Base-by-base conservation (phyloP, 495 filamentous ascomycete species). In the Penicillium coprophilum region DNA sequence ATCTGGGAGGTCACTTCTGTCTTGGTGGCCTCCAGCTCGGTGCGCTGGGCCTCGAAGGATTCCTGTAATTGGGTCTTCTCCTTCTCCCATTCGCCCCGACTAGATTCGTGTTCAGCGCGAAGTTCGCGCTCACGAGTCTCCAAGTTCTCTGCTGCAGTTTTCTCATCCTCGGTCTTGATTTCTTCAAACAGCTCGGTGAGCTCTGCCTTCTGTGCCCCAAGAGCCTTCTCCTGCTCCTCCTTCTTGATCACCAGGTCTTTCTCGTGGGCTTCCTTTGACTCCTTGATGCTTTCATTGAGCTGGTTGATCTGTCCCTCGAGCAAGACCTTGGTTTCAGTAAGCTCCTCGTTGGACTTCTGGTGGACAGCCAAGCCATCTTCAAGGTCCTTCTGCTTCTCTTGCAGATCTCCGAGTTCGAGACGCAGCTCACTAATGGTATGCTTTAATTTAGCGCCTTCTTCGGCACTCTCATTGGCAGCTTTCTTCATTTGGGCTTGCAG, bases 371-470 rank as follows among this genome's bases (percentile, higher is more conserved):
- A 49, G 28, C 57, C 73, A 27, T 80, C 71, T 57, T 79, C 70
- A 8, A 84, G 67, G 36, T 82, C 78, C 27, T 75, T 78, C 23
- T 84, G 72, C 62, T 80, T 77, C 36, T 80, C 80, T 44, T 83
- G 80, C 19, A 86, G 63, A 53, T 83, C 80, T 23, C 75, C 75
- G 6, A 88, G 71, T 63, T 88, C 85, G 30, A 77, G 68, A 12
- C 77, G 80, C 5, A 82, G 67, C 46, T 80, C 75, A 36, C 73
- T 77, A 65, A 82, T 75, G 30, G 70, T 73, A 24, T 78, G 74
- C 57, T 75, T 79, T 36, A 82, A 64, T 30, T 66, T 74, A 19
- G 73, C 68, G 34, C 66, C 66, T 59, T 82, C 79, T 44, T 75
- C 80, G 2, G 78, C 77, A 38, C 70, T 75, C 57, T 83, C 77